Conservation (phyloP, 2,329 filamentous ascomycete genomes). For the Fusarium nanum region DNA sequence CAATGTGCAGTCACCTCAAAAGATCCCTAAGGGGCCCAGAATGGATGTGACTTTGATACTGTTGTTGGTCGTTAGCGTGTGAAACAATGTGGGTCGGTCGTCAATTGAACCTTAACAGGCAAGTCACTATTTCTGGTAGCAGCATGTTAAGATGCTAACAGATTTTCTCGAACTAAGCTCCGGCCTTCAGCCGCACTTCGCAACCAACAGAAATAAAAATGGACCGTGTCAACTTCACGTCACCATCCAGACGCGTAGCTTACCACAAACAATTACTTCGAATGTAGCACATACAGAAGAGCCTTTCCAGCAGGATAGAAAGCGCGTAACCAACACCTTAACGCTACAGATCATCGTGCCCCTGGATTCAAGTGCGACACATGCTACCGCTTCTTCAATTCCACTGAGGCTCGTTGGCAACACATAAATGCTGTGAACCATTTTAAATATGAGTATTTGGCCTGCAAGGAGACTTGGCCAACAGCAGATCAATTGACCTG, state of each 20-base stretch:
- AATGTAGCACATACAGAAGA: not conserved
- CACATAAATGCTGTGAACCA: too few relatives aligned
- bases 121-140: accelerated
- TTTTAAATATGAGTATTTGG: accelerated
- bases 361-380: too few relatives aligned
- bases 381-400: too few relatives aligned
- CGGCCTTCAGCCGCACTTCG: not conserved
- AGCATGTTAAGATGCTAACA: not conserved
- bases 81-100: too few relatives aligned
- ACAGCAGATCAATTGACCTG: accelerated
- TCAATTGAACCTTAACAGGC: too few relatives aligned
- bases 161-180: accelerated
- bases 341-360: too few relatives aligned
- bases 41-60: too few relatives aligned
- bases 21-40: too few relatives aligned
- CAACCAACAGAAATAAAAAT: not conserved
- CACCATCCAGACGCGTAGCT: accelerated
- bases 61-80: too few relatives aligned
- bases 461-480: too few relatives aligned
- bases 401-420: too few relatives aligned
- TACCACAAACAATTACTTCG: not conserved
- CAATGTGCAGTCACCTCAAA: too few relatives aligned
- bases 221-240: not conserved
- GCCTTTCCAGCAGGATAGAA: accelerated
- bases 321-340: not conserved